A percentile compares a stretch with the other conserved stretches of the same genome.
phyloP scores from a whole-genome alignment of 2,329 filamentous ascomycete species.

The Aspergillus japonicus region DNA sequence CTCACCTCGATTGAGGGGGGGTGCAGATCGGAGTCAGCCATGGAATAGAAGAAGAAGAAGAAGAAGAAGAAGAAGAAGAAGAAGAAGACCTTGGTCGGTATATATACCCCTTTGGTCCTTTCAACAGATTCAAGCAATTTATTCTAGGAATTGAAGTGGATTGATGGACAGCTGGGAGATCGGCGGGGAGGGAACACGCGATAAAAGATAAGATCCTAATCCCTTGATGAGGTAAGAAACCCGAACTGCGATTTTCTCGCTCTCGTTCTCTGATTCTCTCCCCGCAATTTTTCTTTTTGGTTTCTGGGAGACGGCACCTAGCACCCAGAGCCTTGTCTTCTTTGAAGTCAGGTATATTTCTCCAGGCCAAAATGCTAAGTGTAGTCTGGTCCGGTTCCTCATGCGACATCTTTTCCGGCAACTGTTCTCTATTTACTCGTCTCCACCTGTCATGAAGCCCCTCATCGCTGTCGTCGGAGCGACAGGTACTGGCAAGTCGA shows the following conservation, averaged over 20 bases:
- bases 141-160: too few relatives aligned
- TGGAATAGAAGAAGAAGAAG: slow-evolving; percentile 1
- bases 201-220: too few relatives aligned
- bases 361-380: slow-evolving; percentile 14
- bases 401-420: slow-evolving; percentile 31
- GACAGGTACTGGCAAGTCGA: slow-evolving; percentile 90
- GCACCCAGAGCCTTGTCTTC: neutral
- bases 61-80: neutral
- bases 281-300: neutral
- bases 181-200: too few relatives aligned
- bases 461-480: slow-evolving; percentile 82
- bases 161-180: too few relatives aligned
- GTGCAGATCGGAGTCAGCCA: slow-evolving; percentile 19
- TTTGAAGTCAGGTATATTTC: neutral
- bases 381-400: slow-evolving; percentile 1
- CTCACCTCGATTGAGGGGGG: slow-evolving; percentile 66
- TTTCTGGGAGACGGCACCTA: neutral
- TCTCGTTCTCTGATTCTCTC: neutral
- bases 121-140: too few relatives aligned
- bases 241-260: too few relatives aligned
- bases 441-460: slow-evolving; percentile 47
- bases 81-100: neutral
- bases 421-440: slow-evolving; percentile 21
- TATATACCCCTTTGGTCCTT: too few relatives aligned
- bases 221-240: neutral